These are phyloP conservation scores for Priceomyces fermenticarens DNA, from an alignment of 805 yeast species.

Conservation along the genomic window DNA sequence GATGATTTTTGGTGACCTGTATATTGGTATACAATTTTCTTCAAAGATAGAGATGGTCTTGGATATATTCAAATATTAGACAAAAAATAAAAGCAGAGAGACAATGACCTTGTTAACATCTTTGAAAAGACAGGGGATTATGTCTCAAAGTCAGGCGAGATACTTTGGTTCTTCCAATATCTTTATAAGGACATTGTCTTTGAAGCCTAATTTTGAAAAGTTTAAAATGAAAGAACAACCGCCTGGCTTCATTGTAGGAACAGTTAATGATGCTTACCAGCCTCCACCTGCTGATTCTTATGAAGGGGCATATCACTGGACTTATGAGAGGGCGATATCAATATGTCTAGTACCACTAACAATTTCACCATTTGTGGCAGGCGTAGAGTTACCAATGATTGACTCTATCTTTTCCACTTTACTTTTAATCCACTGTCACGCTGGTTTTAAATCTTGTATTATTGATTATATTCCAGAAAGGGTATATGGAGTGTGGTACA, in stretches of 20 bases:
- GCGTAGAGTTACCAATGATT: slow-evolving; percentile 62
- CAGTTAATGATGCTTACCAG: slow-evolving; percentile 83
- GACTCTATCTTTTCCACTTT: slow-evolving; percentile 71
- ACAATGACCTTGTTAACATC: no score
- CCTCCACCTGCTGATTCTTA: slow-evolving; percentile 59
- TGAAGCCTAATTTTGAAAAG: slow-evolving; percentile 45
- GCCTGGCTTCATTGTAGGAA: slow-evolving; percentile 88
- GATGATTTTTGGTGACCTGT: no score
- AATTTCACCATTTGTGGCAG: slow-evolving; percentile 72
- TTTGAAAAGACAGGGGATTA: no score
- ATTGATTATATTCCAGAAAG: slow-evolving; percentile 89
- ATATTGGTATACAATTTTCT: no score
- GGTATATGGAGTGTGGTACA: slow-evolving; percentile 76
- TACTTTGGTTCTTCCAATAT: background rate
- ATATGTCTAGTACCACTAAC: slow-evolving; percentile 74
- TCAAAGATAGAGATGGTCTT: no score
- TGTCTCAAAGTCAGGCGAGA: no score
- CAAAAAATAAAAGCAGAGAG: no score
- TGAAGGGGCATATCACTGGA: slow-evolving; percentile 93
- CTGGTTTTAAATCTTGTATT: slow-evolving; percentile 89
- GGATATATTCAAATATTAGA: no score
- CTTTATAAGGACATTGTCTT: slow-evolving; percentile 14
- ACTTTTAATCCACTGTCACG: slow-evolving; percentile 72
- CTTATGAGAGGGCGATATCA: slow-evolving; percentile 74
- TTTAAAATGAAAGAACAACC: slow-evolving; percentile 69